A percentile compares a stretch with the other conserved stretches of the same genome.
These are phyloP conservation scores for Hygrocybe punicea DNA, from an alignment of 768 basidiomycete genomes.

Conservation along the genomic window DNA sequence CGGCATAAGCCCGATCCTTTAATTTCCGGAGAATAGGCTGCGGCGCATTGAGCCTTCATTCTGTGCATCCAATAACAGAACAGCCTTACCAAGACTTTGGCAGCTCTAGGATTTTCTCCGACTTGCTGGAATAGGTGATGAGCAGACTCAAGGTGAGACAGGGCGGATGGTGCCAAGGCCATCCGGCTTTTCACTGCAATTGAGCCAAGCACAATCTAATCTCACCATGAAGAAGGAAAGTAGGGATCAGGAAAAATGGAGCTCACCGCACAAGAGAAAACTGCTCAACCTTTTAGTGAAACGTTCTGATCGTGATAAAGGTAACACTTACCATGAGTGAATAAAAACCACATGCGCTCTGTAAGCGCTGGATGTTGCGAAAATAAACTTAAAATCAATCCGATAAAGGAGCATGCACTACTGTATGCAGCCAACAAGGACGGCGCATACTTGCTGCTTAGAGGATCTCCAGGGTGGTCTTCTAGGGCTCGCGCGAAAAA, in stretches of 20 bases:
- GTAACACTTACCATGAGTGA: slow-evolving; percentile 43
- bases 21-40: slow-evolving; percentile 64
- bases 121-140: slow-evolving; percentile 55
- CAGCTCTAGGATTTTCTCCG: slow-evolving; percentile 49
- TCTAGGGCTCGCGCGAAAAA: slow-evolving; percentile 71
- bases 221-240: slow-evolving; percentile 2
- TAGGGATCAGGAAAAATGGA: neutral
- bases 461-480: slow-evolving; percentile 58
- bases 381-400: slow-evolving; percentile 59
- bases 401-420: slow-evolving; percentile 68
- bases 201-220: slow-evolving; percentile 64
- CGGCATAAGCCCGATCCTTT: slow-evolving; percentile 49
- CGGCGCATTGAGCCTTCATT: neutral
- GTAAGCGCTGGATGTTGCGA: slow-evolving; percentile 64
- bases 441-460: slow-evolving; percentile 65
- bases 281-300: slow-evolving; percentile 14
- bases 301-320: neutral
- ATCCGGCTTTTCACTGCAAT: slow-evolving; percentile 64
- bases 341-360: slow-evolving; percentile 70
- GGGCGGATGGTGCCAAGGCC: slow-evolving; percentile 61
- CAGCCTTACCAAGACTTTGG: slow-evolving; percentile 56
- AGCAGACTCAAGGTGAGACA: slow-evolving; percentile 65
- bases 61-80: neutral
- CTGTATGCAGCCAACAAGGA: slow-evolving; percentile 67
- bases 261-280: slow-evolving; percentile 66